Percentiles rank a stretch among this genome's conserved stretches.
Conservation (phyloP, 331 rosid genomes). For the Cydonia oblonga region DNA sequence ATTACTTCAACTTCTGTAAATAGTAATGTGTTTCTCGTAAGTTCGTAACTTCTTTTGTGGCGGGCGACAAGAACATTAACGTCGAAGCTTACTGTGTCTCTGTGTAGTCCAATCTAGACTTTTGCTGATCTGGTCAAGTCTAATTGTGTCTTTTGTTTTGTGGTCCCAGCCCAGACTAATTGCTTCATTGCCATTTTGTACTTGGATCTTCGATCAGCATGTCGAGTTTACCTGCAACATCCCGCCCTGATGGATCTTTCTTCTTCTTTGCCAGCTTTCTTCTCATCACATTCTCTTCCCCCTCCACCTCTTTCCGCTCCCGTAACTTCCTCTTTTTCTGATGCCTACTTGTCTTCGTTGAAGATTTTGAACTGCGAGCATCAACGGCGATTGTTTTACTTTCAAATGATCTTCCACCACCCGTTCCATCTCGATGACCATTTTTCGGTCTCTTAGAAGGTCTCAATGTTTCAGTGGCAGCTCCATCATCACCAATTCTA, state of each 20-base stretch:
- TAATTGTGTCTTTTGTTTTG: too few species aligned
- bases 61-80: not conserved
- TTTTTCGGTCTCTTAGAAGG: slow-evolving; percentile 39
- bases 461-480: not conserved
- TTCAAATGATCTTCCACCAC: not conserved
- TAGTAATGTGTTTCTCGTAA: not conserved
- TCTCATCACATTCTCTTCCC: slow-evolving; percentile 28
- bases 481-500: slow-evolving; percentile 21
- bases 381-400: slow-evolving; percentile 12
- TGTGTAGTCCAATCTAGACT: too few species aligned
- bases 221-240: slow-evolving; percentile 68
- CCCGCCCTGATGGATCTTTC: slow-evolving; percentile 56
- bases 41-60: not conserved
- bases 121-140: too few species aligned
- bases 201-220: slow-evolving; percentile 66
- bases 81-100: too few species aligned
- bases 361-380: slow-evolving; percentile 8
- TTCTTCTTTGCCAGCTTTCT: slow-evolving; percentile 45
- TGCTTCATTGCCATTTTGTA: slow-evolving; percentile 6
- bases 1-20: not conserved
- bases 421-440: not conserved
- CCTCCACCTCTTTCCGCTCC: slow-evolving; percentile 22
- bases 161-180: too few species aligned
- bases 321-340: slow-evolving; percentile 43
- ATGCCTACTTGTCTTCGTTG: slow-evolving; percentile 11